Base-by-base conservation (phyloP, 169 alveolate genomes). In the Neospora caninum region DNA sequence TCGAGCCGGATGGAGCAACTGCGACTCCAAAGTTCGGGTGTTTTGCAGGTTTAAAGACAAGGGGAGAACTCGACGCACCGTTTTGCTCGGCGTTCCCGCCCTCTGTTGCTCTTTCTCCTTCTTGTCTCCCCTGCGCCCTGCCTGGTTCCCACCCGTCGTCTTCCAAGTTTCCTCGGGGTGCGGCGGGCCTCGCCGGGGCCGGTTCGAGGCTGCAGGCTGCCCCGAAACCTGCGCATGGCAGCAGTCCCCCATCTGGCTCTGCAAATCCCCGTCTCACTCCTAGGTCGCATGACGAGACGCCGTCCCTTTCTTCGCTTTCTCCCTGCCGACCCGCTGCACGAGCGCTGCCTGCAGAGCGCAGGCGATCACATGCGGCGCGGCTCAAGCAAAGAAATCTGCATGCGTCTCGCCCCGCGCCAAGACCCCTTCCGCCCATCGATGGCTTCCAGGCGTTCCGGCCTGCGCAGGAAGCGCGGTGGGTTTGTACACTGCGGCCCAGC, bases 381-480 rank as follows among this genome's bases (percentile, higher is more conserved):
- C 0, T 64, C 34, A 64, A 64, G 73, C 73, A 43, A 49, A 36
- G 89, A 82, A 42, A 38, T 38, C 89, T 82, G 53, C 89, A 82
- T 41, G 41, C 31, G 41, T 82, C 89, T 0, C 67, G 20, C 1
- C 43, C 89, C 1, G 69, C 89, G 67, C 34, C 29, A 13, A 16
- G 27, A 10, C 86, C 86, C n/a, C 45, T 18, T 38, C 89, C 89
- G 7, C 89, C 53, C 67, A 42, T 82, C 64, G 89, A 82, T 67
- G 89, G 89, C 64, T 82, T 82, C 41, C 89, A 82, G 39, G 41
- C 43, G 38, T 82, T 82, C 25, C 89, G 89, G 6, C 89, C 89
- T 13, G 34, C 89, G 34, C 41, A 29, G 22, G 89, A 82, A 82
- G 89, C 89, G 2, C 58, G 64, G 41, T 82, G 89, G 89, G 67